These are phyloP conservation scores for Eimeria praecox DNA, from an alignment of 169 alveolate genomes.

Conservation along the genomic window DNA sequence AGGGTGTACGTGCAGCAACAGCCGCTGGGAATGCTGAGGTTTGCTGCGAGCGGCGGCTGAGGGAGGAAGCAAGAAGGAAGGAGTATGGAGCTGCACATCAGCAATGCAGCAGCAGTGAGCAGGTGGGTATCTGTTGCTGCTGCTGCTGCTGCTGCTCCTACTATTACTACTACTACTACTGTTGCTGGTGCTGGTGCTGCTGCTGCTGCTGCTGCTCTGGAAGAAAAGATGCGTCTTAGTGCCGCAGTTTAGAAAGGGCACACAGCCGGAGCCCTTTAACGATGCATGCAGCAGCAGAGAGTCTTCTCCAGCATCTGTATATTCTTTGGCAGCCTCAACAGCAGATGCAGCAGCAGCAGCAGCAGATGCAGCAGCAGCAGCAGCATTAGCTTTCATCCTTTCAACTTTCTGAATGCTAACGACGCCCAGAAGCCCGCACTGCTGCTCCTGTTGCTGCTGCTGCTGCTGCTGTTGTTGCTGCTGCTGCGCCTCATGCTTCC, in stretches of 20 bases:
- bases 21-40: slow-evolving; percentile 49
- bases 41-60: slow-evolving; percentile 55
- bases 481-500: background rate
- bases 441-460: slow-evolving; percentile 28
- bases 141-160: slow-evolving; percentile 30
- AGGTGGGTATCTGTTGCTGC: slow-evolving; percentile 9
- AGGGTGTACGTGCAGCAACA: slow-evolving; percentile 54
- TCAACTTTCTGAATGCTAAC: slow-evolving; percentile 11
- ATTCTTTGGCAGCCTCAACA: background rate
- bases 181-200: slow-evolving; percentile 26
- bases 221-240: slow-evolving; percentile 30
- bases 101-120: slow-evolving; percentile 66
- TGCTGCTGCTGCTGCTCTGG: slow-evolving; percentile 47
- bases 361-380: slow-evolving; percentile 23
- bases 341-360: slow-evolving; percentile 28
- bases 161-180: slow-evolving; percentile 23
- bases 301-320: background rate
- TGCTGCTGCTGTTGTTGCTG: too few relatives aligned
- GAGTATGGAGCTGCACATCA: slow-evolving; percentile 62
- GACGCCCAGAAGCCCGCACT: background rate
- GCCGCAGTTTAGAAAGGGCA: slow-evolving; percentile 48
- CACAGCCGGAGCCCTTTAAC: background rate
- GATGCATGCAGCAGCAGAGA: slow-evolving; percentile 45
- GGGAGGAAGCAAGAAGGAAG: slow-evolving; percentile 3
- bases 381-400: background rate